phyloP scores from a whole-genome alignment of 1,284 basidiomycete genomes.

The Athelia sp. region DNA sequence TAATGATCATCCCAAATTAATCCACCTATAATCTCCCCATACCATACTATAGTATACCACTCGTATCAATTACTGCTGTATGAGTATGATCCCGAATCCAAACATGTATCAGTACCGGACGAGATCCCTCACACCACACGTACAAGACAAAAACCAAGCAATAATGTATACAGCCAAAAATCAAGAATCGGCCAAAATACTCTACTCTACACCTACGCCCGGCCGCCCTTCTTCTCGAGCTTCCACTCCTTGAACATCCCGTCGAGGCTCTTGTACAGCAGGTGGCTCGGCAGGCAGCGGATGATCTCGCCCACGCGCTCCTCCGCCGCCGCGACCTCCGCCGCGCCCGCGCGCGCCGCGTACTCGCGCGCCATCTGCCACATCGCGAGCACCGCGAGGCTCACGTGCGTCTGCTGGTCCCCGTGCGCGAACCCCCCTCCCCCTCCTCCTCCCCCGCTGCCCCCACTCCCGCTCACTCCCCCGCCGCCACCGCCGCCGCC shows the following conservation, averaged over 20 bases:
- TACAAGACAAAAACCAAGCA: too few species aligned
- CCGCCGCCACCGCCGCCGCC: conserved; percentile 21
- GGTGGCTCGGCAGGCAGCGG: conserved; percentile 75
- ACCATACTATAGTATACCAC: too few species aligned
- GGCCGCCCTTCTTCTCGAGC: conserved; percentile 68
- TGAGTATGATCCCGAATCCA: neutral
- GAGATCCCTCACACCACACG: too few species aligned
- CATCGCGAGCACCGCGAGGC: conserved; percentile 85
- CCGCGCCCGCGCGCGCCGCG: conserved; percentile 61
- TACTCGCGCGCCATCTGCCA: conserved; percentile 82
- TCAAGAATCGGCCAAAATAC: neutral
- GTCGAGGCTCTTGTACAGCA: conserved; percentile 86
- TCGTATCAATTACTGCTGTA: too few species aligned
- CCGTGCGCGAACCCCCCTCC: conserved; percentile 74
- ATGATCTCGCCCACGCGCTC: conserved; percentile 86
- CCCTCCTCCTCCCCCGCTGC: too few species aligned
- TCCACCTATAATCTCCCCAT: too few species aligned
- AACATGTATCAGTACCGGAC: too few species aligned
- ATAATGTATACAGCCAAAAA: neutral
- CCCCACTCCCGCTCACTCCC: too few species aligned
- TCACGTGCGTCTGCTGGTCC: conserved; percentile 88
- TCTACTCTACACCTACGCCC: conserved; percentile 10
- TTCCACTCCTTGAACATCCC: conserved; percentile 92
- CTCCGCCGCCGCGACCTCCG: conserved; percentile 50
- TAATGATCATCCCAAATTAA: too few species aligned